Percentiles rank a stretch among this genome's conserved stretches.
These are phyloP conservation scores for Plicaturopsis crispa DNA, from an alignment of 768 basidiomycete genomes.

Conservation along the genomic window DNA sequence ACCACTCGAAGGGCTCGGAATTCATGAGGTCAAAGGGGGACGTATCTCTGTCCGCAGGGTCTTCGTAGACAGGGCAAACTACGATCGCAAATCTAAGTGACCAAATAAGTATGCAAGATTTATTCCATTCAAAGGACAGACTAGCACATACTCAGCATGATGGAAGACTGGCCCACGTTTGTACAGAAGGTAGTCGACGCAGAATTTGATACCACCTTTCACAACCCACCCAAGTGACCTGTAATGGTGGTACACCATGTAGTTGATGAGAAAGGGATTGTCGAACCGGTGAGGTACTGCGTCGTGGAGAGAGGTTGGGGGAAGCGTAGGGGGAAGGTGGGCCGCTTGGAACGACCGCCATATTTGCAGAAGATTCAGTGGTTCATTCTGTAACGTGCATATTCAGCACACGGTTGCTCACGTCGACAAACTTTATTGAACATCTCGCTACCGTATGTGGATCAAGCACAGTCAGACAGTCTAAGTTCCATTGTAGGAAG, in stretches of 20 bases:
- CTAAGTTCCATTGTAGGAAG: constrained; percentile 78
- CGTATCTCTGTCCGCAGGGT: constrained; percentile 56
- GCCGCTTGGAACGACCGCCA: constrained; percentile 59
- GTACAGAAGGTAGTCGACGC: constrained; percentile 90
- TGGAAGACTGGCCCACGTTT: constrained; percentile 91
- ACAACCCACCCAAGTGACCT: constrained; percentile 96
- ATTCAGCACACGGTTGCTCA: too few relatives aligned
- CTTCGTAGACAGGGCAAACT: constrained; percentile 88
- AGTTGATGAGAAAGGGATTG: constrained; percentile 89
- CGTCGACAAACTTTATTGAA: constrained; percentile 2
- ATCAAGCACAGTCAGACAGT: constrained; percentile 69
- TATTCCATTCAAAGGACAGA: background rate
- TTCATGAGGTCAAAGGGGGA: constrained; percentile 65
- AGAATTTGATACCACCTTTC: constrained; percentile 95
- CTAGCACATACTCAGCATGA: constrained; percentile 79
- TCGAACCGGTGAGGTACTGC: constrained; percentile 51
- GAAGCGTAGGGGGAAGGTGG: constrained; percentile 34
- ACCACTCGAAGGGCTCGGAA: constrained; percentile 74
- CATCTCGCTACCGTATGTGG: constrained; percentile 50
- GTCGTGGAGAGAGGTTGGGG: constrained; percentile 14
- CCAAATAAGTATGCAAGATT: background rate
- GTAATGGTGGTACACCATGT: constrained; percentile 90
- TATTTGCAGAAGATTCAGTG: constrained; percentile 48
- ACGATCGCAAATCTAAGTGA: constrained; percentile 74
- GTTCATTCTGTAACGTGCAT: constrained; percentile 33